A percentile compares a stretch with the other conserved stretches of the same genome.
Evolutionary conservation across 352 stramenopile genomes (phyloP).

Genomic region (Phytophthora vignae): DNA sequence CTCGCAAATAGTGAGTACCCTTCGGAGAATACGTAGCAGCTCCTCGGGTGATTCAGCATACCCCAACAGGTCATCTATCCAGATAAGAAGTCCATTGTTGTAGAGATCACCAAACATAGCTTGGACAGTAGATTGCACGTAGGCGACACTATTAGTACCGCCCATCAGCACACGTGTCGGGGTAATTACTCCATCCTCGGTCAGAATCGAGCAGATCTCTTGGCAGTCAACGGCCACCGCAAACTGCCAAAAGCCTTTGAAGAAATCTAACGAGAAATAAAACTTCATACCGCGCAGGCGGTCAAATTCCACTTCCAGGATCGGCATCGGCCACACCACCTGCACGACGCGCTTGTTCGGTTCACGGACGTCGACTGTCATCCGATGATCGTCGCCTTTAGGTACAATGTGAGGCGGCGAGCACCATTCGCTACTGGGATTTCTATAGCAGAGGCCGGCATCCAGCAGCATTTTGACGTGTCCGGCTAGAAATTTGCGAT

Average conservation of each 20-base stretch:
- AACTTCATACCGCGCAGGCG: background rate
- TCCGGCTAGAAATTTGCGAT: background rate
- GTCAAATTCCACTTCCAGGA: background rate
- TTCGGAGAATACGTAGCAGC: no score
- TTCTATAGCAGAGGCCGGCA: background rate
- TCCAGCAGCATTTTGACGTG: background rate
- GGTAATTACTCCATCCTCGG: slow-evolving; percentile 21
- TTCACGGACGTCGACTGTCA: background rate
- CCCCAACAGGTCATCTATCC: no score
- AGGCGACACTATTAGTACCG: slow-evolving; percentile 21
- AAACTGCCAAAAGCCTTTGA: slow-evolving; percentile 33
- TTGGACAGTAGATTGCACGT: slow-evolving; percentile 20
- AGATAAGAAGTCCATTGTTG: no score
- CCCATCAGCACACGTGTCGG: slow-evolving; percentile 16
- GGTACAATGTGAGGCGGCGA: background rate
- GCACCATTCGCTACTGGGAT: background rate
- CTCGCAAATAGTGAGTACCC: no score
- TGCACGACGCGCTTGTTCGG: background rate
- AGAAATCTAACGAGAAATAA: slow-evolving; percentile 3
- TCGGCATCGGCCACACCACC: background rate
- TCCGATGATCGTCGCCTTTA: background rate
- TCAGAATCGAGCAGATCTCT: slow-evolving; percentile 25
- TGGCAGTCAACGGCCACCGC: slow-evolving; percentile 4
- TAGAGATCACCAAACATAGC: slow-evolving; percentile 21
- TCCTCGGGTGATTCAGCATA: no score